Base-by-base conservation (phyloP, 1,284 basidiomycete genomes). In the Leccinum insolens region DNA sequence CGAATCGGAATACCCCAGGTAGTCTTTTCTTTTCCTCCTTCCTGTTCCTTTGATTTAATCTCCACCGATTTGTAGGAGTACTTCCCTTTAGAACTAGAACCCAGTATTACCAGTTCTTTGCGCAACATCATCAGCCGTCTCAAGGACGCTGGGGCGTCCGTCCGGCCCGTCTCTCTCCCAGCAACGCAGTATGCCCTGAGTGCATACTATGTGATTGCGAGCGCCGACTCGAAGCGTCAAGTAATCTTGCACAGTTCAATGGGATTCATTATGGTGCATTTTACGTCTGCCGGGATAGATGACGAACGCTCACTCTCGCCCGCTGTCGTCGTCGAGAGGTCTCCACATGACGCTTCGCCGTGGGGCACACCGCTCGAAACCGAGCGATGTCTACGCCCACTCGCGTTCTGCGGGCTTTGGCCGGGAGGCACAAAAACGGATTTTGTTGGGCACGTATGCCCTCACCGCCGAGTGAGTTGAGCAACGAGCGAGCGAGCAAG, bases 131-230 rank as follows among this genome's bases (percentile, higher is more conserved):
- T 97, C 20, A 69, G 76, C 0, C 71, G 77, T 5, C 83, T 98
- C 2, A 79, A 83, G 69, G 69, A 78, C 0, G 81, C 82, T 0
- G 96, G 96, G 0, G 95, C 95, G 0, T 81, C 82, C 0, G 74
- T 98, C 20, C 79, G 89, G 0, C 85, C 94, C 0, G 89, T 99
- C 1, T 91, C 91, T 8, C 83, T 99, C 20, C 94, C 95, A 0
- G 86, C 87, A 2, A 94, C 94, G 0, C 82, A 81, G 1, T 92
- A 92, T 72, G 93, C 95, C 0, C 83, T 99, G 2, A 94, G 95
- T 64, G 94, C 96, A 5, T 99, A 99, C 83, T 99, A 99, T 76
- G 93, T 98, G 12, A 85, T 99, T 22, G 94, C 97, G 0, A 94
- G 90, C 69, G 96, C 98, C 0, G 98, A 99, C n/a, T n/a, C n/a